Evolutionary conservation across 257 asterid genomes (phyloP), one percentile per base, ranked within the genome.

Genomic region (Petunia secreta): DNA sequence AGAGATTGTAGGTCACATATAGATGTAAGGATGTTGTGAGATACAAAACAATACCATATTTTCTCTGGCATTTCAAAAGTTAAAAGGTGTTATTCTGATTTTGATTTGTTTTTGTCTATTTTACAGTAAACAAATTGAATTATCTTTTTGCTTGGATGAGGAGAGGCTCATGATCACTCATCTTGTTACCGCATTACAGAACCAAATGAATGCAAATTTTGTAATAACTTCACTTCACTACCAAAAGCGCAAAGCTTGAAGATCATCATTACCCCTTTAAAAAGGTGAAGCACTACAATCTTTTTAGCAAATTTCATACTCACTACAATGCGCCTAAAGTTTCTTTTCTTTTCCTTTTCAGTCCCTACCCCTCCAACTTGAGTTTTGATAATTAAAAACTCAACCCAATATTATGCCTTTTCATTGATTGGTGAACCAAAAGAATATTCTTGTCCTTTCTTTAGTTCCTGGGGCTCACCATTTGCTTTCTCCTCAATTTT

Each of bases 401-500:
- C 44, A n/a, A 44, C 43, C 9, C 75, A 67, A 67, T 44, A 67
- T 6, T 46, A 10, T 4, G 10, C 43, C 43, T 46, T 69, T 25
- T 46, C 59, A 25, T 69, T 25, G 3, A 69, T 68, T 68, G 76
- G 58, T 69, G 77, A 69, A 69, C 43, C 77, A 44, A 69, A 46
- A 69, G 77, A 46, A 10, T 69, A 25, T 69, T 41, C 59, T 44
- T 36, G 46, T 44, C 40, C 40, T 44, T 43, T 43, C n/a, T 43
- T 41, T 41, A 60, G 66, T 60, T 60, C 4, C 40, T 25, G 5
- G 40, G 40, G 25, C 66, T 13, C 66, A 25, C 40, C 8, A 16
- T 7, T 60, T 60, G 40, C 66, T 67, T 43, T 44, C 75, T 38
- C 54, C 53, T 43, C 75, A 7, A 43, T 68, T 68, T 68, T 25